Conservation (phyloP, 345 rosid genomes). For the Hibiscus mutabilis region DNA sequence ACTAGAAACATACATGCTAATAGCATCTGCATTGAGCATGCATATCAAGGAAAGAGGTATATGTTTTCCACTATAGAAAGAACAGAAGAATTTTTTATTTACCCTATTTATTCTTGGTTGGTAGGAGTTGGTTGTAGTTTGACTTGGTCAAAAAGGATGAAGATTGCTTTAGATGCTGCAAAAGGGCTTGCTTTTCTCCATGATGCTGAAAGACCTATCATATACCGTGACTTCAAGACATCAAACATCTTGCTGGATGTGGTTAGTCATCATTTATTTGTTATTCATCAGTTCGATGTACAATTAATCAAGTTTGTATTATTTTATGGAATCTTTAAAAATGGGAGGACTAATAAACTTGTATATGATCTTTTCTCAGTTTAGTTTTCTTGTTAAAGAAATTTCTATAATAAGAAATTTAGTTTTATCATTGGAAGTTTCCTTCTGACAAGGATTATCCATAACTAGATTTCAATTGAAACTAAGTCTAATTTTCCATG, state of each 20-base stretch:
- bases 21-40: neutral
- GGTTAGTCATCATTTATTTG: conserved; percentile 33
- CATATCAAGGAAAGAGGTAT: neutral
- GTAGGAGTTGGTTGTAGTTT: conserved; percentile 85
- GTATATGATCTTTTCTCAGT: neutral
- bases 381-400: neutral
- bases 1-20: neutral
- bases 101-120: conserved; percentile 19
- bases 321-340: neutral
- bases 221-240: conserved; percentile 98
- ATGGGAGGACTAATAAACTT: neutral
- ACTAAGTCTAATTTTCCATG: neutral
- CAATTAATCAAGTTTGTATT: neutral
- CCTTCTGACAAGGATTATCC: neutral
- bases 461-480: neutral
- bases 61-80: neutral
- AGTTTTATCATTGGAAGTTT: neutral
- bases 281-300: neutral
- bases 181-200: conserved; percentile 96
- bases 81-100: neutral
- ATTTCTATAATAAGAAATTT: neutral
- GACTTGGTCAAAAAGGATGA: conserved; percentile 91
- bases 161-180: conserved; percentile 91
- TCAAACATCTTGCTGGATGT: conserved; percentile 86
- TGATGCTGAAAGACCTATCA: conserved; percentile 77